Evolutionary conservation across 768 basidiomycete species (phyloP).

Genomic region (Hygrocybe coccinea): DNA sequence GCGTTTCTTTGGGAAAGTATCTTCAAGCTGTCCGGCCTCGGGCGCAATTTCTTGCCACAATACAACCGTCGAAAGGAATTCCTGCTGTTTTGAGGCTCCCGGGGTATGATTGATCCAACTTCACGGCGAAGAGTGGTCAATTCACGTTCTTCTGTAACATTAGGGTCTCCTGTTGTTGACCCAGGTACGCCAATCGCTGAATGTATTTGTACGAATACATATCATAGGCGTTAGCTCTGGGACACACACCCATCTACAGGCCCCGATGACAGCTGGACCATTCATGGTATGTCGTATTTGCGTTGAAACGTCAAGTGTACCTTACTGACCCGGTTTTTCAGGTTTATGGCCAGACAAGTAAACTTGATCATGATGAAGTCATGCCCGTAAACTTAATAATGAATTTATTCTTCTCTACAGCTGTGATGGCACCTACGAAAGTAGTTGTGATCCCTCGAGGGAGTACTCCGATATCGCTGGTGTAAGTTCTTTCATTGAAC

Average conservation of each 20-base stretch:
- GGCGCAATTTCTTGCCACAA: constrained; percentile 13
- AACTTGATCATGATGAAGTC: constrained; percentile 13
- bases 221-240: constrained; percentile 43
- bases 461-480: constrained; percentile 41
- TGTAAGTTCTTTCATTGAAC: constrained; percentile 23
- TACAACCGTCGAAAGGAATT: constrained; percentile 8
- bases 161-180: constrained; percentile 22
- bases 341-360: constrained; percentile 55
- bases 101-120: constrained; percentile 10
- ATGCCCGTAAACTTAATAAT: not conserved
- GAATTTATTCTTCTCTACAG: constrained; percentile 22
- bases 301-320: not conserved
- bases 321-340: constrained; percentile 15
- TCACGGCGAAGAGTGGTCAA: not conserved
- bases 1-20: not conserved
- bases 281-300: constrained; percentile 41
- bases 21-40: constrained; percentile 5
- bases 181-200: constrained; percentile 8
- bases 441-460: constrained; percentile 45
- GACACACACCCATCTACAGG: constrained; percentile 47
- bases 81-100: constrained; percentile 21
- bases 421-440: constrained; percentile 42
- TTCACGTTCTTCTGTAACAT: not conserved
- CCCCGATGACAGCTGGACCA: constrained; percentile 53
- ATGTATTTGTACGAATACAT: not conserved